A percentile compares a stretch with the other conserved stretches of the same genome.
phyloP scores from a whole-genome alignment of 2,329 filamentous ascomycete species.

The Tolypocladium sp. region DNA sequence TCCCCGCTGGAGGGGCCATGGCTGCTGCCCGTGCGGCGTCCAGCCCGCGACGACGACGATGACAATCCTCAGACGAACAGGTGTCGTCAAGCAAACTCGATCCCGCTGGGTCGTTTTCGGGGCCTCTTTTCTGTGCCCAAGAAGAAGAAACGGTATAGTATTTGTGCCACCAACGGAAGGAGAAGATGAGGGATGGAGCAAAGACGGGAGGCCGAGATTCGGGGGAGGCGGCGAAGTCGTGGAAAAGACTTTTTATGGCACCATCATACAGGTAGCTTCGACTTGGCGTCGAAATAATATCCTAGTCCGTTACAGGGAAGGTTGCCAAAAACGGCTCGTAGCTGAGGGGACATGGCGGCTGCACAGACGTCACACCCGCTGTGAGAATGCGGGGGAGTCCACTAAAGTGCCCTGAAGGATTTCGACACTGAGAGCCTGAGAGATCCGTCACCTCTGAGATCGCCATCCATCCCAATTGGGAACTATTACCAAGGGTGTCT shows the following conservation, averaged over 20 bases:
- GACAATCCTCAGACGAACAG: neutral
- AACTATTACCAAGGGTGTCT: neutral
- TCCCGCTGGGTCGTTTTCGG: neutral
- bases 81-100: neutral
- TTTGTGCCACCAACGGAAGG: neutral
- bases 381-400: neutral
- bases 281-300: neutral
- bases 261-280: neutral
- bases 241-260: neutral
- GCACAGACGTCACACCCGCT: neutral
- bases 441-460: neutral
- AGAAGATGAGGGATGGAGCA: neutral
- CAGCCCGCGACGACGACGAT: neutral
- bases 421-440: neutral
- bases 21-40: neutral
- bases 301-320: neutral
- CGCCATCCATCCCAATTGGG: no score
- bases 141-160: neutral
- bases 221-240: neutral
- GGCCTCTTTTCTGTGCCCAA: neutral
- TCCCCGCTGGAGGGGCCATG: constrained; percentile 47
- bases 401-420: neutral
- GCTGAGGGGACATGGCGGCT: neutral
- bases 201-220: neutral
- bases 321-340: neutral